Evolutionary conservation across 2,329 filamentous ascomycete species (phyloP).

Genomic region (Colletotrichum sp.): DNA sequence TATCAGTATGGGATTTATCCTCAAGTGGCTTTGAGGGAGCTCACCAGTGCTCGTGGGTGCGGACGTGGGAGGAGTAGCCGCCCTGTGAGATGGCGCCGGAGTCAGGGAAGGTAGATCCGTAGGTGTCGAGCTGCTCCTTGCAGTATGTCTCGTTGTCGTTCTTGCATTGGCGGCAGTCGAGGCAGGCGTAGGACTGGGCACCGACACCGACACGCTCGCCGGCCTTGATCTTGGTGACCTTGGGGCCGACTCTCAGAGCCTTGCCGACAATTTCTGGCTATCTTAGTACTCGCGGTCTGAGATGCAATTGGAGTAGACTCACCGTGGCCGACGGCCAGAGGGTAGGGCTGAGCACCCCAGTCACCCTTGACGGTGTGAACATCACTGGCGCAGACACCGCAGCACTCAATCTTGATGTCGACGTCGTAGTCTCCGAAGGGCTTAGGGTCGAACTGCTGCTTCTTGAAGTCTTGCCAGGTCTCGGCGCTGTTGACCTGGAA

Average conservation of each 20-base stretch:
- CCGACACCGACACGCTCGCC: constrained; percentile 74
- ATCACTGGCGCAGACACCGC: constrained; percentile 77
- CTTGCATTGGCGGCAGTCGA: constrained; percentile 69
- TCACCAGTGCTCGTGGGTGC: constrained; percentile 77
- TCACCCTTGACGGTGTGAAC: constrained; percentile 74
- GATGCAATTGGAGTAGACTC: constrained; percentile 26
- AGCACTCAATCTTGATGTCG: constrained; percentile 85
- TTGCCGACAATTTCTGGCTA: constrained; percentile 69
- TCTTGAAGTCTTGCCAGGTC: constrained; percentile 66
- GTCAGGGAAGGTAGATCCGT: constrained; percentile 60
- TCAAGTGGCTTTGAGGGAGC: not conserved
- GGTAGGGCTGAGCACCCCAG: constrained; percentile 68
- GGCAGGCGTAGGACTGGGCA: constrained; percentile 69
- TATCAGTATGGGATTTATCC: not conserved
- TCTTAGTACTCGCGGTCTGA: not conserved
- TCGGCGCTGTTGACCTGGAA: constrained; percentile 63
- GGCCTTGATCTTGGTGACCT: constrained; percentile 64
- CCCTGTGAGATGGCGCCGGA: constrained; percentile 68
- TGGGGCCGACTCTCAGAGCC: constrained; percentile 70
- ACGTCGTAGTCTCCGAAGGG: constrained; percentile 87
- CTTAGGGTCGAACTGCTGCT: constrained; percentile 82
- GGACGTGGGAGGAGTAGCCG: constrained; percentile 68
- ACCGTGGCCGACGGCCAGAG: constrained; percentile 72
- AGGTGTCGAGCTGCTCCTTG: constrained; percentile 64
- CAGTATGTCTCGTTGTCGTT: constrained; percentile 74